Percentiles rank a stretch among this genome's conserved stretches.
These are phyloP conservation scores for Neoscytalidium dimidiatum DNA, from an alignment of 2,329 filamentous ascomycete species.

Conservation along the genomic window DNA sequence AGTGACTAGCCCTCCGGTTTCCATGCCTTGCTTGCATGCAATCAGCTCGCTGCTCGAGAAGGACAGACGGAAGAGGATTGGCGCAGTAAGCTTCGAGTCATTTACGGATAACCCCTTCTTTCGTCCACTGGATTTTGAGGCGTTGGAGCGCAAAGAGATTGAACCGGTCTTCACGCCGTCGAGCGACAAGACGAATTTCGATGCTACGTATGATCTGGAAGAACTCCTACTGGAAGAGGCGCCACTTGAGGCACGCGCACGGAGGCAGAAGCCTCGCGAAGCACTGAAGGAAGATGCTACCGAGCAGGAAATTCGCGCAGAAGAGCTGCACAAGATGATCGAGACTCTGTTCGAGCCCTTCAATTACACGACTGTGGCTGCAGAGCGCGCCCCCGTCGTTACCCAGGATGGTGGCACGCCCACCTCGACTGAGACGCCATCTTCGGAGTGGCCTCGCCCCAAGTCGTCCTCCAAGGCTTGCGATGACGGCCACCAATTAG, in stretches of 20 bases:
- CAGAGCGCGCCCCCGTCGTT: conserved; percentile 58
- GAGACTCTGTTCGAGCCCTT: conserved; percentile 93
- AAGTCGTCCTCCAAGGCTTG: conserved; percentile 32
- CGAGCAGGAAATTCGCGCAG: conserved; percentile 89
- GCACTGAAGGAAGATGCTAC: conserved; percentile 92
- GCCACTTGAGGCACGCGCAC: conserved; percentile 85
- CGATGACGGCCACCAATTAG: conserved; percentile 36
- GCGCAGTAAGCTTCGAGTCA: conserved; percentile 76
- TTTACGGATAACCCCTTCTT: conserved; percentile 93
- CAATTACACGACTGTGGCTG: conserved; percentile 85
- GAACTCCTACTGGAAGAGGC: conserved; percentile 93
- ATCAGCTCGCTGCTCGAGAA: conserved; percentile 81
- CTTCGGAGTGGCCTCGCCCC: conserved; percentile 33
- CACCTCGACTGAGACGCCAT: conserved; percentile 33
- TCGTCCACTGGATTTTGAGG: conserved; percentile 77
- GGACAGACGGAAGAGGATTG: conserved; percentile 79
- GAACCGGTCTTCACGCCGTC: conserved; percentile 91
- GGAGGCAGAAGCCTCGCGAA: conserved; percentile 90
- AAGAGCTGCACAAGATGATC: conserved; percentile 91
- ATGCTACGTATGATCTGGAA: conserved; percentile 96
- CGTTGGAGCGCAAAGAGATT: conserved; percentile 81
- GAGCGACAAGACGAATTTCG: conserved; percentile 98
- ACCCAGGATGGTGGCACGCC: conserved; percentile 36
- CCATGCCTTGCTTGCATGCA: conserved; percentile 83
- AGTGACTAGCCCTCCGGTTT: conserved; percentile 89